phyloP scores from a whole-genome alignment of 2,329 filamentous ascomycete genomes.

The Fusarium papillatum region DNA sequence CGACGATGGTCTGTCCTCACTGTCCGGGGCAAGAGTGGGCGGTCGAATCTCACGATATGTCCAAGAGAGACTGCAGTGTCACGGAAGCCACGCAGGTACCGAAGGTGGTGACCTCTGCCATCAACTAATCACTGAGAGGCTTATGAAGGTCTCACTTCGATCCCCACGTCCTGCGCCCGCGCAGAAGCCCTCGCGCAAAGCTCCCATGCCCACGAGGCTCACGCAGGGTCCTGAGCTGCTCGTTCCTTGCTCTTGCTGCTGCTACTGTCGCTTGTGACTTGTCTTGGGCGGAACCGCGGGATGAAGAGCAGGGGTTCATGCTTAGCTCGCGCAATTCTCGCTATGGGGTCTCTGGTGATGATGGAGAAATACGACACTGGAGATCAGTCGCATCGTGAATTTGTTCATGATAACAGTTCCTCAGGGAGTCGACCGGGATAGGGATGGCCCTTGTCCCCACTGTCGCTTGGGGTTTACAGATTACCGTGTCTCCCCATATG shows the following conservation, averaged over 20 bases:
- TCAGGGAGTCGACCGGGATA: conserved; percentile 9
- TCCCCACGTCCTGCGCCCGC: conserved; percentile 22
- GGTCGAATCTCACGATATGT: conserved; percentile 7
- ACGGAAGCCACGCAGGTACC: conserved; percentile 46
- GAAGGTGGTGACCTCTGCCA: conserved; percentile 14
- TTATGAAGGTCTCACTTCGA: conserved; percentile 24
- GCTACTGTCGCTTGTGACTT: conserved; percentile 34
- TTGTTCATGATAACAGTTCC: conserved; percentile 34
- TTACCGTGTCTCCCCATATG: conserved; percentile 1
- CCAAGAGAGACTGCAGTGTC: conserved; percentile 32
- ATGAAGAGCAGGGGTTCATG: conserved; percentile 35
- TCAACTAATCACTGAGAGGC: conserved; percentile 6
- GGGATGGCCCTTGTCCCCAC: conserved; percentile 12
- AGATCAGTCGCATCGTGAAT: conserved; percentile 26
- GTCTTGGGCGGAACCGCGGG: conserved; percentile 28
- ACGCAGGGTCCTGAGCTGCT: conserved; percentile 41
- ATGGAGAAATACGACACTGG: conserved; percentile 19
- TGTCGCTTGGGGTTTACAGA: conserved; percentile 16
- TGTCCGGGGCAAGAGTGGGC: not conserved
- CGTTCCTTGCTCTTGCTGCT: conserved; percentile 35
- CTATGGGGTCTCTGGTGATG: conserved; percentile 19
- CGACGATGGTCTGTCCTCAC: conserved; percentile 12
- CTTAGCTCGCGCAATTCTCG: conserved; percentile 30
- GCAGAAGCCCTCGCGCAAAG: conserved; percentile 25
- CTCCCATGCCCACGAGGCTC: conserved; percentile 37